phyloP scores from a whole-genome alignment of 176 grass and related monocot species.

The Cocos nucifera region DNA sequence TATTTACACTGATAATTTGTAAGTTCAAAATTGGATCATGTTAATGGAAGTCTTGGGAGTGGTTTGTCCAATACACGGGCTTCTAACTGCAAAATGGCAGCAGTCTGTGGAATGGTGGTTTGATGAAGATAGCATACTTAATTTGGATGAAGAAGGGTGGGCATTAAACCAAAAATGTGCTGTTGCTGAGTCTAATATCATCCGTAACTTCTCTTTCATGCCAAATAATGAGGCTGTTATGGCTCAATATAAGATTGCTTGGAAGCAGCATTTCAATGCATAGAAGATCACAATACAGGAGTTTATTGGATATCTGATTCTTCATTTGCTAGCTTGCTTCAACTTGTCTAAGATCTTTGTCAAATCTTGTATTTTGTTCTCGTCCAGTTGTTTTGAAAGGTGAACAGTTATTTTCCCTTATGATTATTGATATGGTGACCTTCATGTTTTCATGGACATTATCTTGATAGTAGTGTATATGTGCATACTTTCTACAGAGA shows the following conservation, averaged over 20 bases:
- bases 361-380: too few species aligned
- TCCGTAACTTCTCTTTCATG: slow-evolving; percentile 99
- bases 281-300: slow-evolving; percentile 80
- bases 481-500: too few species aligned
- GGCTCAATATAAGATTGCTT: slow-evolving; percentile 95
- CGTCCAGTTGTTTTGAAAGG: too few species aligned
- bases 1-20: not conserved
- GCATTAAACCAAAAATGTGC: slow-evolving; percentile 79
- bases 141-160: slow-evolving; percentile 78
- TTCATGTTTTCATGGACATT: too few species aligned
- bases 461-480: too few species aligned
- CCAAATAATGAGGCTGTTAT: slow-evolving; percentile 89
- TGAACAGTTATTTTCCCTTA: too few species aligned
- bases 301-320: too few species aligned
- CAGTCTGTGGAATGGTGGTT: slow-evolving; percentile 58
- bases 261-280: slow-evolving; percentile 81
- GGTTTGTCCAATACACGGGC: slow-evolving; percentile 36
- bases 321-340: too few species aligned
- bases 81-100: slow-evolving; percentile 38
- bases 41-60: slow-evolving; percentile 22
- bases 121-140: slow-evolving; percentile 87
- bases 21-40: not conserved
- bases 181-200: slow-evolving; percentile 88
- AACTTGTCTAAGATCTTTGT: too few species aligned
- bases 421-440: too few species aligned